A percentile compares a stretch with the other conserved stretches of the same genome.
These are phyloP conservation scores for Barnettozyma hawaiiensis DNA, from an alignment of 1,139 yeast species.

Conservation along the genomic window DNA sequence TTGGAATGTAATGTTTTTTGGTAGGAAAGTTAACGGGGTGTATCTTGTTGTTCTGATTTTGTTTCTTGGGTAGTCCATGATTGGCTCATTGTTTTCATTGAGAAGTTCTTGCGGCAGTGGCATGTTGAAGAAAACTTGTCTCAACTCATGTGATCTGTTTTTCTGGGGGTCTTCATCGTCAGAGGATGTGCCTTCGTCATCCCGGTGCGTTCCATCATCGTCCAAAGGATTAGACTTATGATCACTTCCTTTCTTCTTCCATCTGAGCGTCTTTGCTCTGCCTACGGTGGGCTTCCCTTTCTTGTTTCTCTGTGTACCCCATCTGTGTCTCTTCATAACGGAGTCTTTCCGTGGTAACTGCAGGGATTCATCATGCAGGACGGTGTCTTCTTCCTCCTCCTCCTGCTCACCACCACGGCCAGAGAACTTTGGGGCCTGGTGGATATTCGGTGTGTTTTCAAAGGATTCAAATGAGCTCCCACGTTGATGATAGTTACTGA, in stretches of 20 bases:
- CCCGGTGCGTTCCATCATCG: slow-evolving; percentile 6
- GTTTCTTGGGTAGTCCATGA: slow-evolving; percentile 34
- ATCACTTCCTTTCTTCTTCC: slow-evolving; percentile 29
- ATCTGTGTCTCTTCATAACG: slow-evolving; percentile 65
- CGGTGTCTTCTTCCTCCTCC: no score
- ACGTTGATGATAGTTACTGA: slow-evolving; percentile 12
- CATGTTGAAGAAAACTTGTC: slow-evolving; percentile 61
- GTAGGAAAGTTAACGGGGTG: slow-evolving; percentile 83
- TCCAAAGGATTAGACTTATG: slow-evolving; percentile 19
- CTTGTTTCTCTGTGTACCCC: slow-evolving; percentile 86
- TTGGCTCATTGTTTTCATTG: slow-evolving; percentile 59
- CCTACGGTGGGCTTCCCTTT: slow-evolving; percentile 58
- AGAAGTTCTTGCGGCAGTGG: slow-evolving; percentile 55
- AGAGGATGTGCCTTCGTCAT: slow-evolving; percentile 8
- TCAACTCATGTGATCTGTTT: slow-evolving; percentile 25
- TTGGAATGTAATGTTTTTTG: slow-evolving; percentile 75
- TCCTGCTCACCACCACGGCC: no score
- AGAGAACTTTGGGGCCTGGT: slow-evolving; percentile 17
- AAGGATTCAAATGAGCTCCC: slow-evolving; percentile 16
- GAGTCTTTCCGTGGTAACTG: slow-evolving; percentile 22
- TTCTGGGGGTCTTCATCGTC: slow-evolving; percentile 27
- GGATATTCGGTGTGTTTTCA: slow-evolving; percentile 17
- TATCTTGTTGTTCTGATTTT: slow-evolving; percentile 93
- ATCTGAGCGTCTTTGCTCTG: slow-evolving; percentile 34
- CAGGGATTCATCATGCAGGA: slow-evolving; percentile 5